Evolutionary conservation across 495 filamentous ascomycete species (phyloP).

Genomic region (Tuber umbilicatum): DNA sequence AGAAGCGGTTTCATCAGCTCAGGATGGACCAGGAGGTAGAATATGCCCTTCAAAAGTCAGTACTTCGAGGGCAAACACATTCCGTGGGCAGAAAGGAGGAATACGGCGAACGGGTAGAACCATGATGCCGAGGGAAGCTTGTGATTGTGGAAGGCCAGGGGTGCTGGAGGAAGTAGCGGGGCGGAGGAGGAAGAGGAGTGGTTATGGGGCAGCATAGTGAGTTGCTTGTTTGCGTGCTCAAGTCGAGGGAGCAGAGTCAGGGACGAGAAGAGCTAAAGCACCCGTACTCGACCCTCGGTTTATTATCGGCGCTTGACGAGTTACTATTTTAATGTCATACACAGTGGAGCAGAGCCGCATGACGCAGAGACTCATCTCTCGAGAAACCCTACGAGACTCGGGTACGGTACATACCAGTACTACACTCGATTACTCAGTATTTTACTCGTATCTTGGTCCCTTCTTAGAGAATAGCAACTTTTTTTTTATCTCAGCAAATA

Average conservation of each 20-base stretch:
- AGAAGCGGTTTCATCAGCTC: conserved; percentile 62
- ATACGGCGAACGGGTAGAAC: conserved; percentile 30
- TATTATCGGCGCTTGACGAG: not conserved
- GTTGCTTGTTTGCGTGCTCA: not conserved
- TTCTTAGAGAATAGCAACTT: no score
- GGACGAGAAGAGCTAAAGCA: not conserved
- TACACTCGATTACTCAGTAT: no score
- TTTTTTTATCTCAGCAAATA: no score
- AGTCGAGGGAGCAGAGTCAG: not conserved
- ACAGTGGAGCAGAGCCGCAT: not conserved
- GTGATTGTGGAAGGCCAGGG: conserved; percentile 21
- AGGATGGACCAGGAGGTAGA: conserved; percentile 68
- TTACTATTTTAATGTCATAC: not conserved
- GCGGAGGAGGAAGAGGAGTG: conserved; percentile 20
- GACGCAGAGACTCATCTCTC: not conserved
- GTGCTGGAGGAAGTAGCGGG: conserved; percentile 22
- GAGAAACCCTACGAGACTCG: no score
- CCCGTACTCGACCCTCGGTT: not conserved
- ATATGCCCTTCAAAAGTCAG: conserved; percentile 57
- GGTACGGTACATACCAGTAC: no score
- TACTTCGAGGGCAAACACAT: not conserved
- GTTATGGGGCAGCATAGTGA: not conserved
- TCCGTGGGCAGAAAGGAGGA: not conserved
- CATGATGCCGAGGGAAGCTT: conserved; percentile 25
- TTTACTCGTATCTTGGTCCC: no score